Percentiles rank a stretch among this genome's conserved stretches.
These are phyloP conservation scores for Adansonia digitata DNA, from an alignment of 345 rosid genomes.

Conservation along the genomic window DNA sequence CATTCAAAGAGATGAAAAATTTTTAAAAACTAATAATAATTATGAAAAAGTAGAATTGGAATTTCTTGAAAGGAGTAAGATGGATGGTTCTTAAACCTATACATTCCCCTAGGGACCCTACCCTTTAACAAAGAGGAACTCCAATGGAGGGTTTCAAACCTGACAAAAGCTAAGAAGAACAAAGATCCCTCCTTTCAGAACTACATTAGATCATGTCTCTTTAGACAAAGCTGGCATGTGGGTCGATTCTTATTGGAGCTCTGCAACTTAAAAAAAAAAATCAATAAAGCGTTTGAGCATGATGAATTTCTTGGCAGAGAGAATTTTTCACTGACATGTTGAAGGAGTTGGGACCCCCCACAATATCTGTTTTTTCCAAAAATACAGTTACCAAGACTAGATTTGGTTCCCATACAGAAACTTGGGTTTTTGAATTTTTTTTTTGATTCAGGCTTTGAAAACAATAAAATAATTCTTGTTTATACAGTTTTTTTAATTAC, in stretches of 20 bases:
- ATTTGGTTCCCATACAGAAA: conserved; percentile 18
- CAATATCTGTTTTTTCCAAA: conserved; percentile 4
- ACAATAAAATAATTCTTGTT: neutral
- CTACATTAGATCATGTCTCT: conserved; percentile 30
- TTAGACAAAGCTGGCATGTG: conserved; percentile 41
- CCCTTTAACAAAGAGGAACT: conserved; percentile 17
- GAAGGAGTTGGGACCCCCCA: conserved; percentile 4
- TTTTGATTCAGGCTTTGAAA: neutral
- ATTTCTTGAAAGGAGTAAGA: conserved; percentile 32
- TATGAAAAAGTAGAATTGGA: neutral
- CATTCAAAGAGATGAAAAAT: neutral
- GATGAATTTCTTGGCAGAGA: conserved; percentile 5
- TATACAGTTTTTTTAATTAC: neutral
- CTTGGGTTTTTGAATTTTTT: neutral
- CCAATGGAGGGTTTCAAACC: conserved; percentile 28
- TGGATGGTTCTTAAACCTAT: conserved; percentile 27
- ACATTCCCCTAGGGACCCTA: conserved; percentile 18
- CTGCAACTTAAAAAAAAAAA: conserved; percentile 14
- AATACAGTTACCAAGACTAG: conserved; percentile 28
- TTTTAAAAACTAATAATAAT: neutral
- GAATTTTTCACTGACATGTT: conserved; percentile 23
- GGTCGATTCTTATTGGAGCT: conserved; percentile 32
- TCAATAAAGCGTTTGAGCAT: neutral
- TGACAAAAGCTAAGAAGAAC: conserved; percentile 43
- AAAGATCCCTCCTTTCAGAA: conserved; percentile 29